Conservation (phyloP, 352 stramenopile genomes). For the Globisporangium echinulatum region DNA sequence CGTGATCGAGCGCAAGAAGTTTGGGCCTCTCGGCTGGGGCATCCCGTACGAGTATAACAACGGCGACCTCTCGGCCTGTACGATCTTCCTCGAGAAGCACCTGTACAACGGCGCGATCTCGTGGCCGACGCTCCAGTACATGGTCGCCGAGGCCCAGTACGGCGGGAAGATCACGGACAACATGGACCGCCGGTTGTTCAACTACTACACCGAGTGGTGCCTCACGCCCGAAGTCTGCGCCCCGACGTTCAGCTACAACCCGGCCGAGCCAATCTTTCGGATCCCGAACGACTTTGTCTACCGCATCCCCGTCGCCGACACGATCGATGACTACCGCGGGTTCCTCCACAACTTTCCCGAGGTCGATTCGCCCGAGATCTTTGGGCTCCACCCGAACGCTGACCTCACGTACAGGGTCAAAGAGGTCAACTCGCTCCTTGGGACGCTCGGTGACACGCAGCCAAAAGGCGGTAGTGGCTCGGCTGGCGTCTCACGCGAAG, state of each 20-base stretch:
- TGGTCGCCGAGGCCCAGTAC: slow-evolving; percentile 98
- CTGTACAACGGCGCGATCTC: slow-evolving; percentile 97
- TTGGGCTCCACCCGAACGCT: slow-evolving; percentile 97
- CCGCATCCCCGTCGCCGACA: slow-evolving; percentile 87
- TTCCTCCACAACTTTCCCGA: slow-evolving; percentile 95
- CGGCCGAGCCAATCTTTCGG: slow-evolving; percentile 90
- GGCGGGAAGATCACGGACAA: slow-evolving; percentile 99
- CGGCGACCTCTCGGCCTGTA: slow-evolving; percentile 95
- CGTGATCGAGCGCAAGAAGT: slow-evolving; percentile 98
- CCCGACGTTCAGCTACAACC: slow-evolving; percentile 93
- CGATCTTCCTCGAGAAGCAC: slow-evolving; percentile 98
- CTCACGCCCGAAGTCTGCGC: slow-evolving; percentile 84
- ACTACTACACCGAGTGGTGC: slow-evolving; percentile 97
- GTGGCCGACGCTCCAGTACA: slow-evolving; percentile 98
- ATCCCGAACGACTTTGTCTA: slow-evolving; percentile 97
- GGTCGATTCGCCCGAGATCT: slow-evolving; percentile 98
- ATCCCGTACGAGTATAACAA: slow-evolving; percentile 99
- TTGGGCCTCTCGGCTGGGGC: slow-evolving; percentile 96
- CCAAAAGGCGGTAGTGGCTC: slow-evolving; percentile 91
- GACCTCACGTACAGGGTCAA: slow-evolving; percentile 98
- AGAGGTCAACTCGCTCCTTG: slow-evolving; percentile 92
- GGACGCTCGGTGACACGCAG: slow-evolving; percentile 94
- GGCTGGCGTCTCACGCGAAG: slow-evolving; percentile 89
- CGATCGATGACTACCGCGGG: slow-evolving; percentile 93
- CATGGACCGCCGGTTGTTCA: slow-evolving; percentile 96